phyloP scores from a whole-genome alignment of 129 eudicot species.

The Solidago caesia region DNA sequence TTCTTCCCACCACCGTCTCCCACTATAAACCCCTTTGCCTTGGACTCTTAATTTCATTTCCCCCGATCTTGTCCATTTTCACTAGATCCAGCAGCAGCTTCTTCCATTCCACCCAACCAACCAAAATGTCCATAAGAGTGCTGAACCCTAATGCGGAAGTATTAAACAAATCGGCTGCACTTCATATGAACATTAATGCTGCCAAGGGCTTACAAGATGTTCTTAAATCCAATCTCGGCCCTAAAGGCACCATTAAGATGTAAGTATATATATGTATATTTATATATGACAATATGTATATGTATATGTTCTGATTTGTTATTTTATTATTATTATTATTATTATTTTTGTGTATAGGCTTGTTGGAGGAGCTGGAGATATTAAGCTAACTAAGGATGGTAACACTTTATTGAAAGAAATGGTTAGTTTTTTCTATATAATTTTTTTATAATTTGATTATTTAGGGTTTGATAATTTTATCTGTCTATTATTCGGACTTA shows the following conservation, averaged over 20 bases:
- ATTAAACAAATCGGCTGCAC: constrained; percentile 91
- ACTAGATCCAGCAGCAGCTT: too few relatives aligned
- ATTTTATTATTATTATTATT: too few relatives aligned
- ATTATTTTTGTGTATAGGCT: constrained; percentile 49
- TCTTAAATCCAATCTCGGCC: constrained; percentile 88
- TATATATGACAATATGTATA: too few relatives aligned
- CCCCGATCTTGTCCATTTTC: too few relatives aligned
- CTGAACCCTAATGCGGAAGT: constrained; percentile 95
- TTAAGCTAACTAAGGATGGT: constrained; percentile 92
- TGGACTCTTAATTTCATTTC: too few relatives aligned
- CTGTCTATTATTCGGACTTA: background rate
- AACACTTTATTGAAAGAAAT: constrained; percentile 88
- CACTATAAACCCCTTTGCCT: too few relatives aligned
- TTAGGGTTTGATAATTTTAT: too few relatives aligned
- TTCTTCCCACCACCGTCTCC: too few relatives aligned
- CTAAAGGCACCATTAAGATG: constrained; percentile 97
- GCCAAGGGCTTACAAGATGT: constrained; percentile 96
- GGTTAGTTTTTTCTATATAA: constrained; percentile 43
- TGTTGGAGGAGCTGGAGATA: constrained; percentile 99
- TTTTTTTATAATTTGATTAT: too few relatives aligned
- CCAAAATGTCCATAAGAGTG: constrained; percentile 67
- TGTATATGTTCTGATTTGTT: too few relatives aligned
- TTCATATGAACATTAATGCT: constrained; percentile 89
- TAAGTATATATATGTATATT: background rate
- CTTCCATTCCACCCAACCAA: background rate